Evolutionary conservation across 257 asterid genomes (phyloP).

Genomic region (Solanum etuberosum): DNA sequence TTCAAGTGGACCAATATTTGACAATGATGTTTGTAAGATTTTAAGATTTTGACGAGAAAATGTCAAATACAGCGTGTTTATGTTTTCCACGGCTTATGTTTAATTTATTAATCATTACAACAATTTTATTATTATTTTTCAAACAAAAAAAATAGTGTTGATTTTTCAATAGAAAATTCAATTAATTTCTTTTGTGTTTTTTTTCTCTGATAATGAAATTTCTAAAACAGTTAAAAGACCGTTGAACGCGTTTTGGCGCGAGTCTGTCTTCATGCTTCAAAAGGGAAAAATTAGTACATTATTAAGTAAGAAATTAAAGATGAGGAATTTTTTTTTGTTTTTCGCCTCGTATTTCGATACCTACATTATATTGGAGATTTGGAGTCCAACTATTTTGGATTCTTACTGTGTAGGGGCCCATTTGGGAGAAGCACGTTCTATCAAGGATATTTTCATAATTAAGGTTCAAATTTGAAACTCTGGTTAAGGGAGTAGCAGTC

Average conservation of each 20-base stretch:
- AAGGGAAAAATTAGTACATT: too few relatives aligned
- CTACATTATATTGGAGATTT: background rate
- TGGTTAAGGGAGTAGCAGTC: fast-evolving
- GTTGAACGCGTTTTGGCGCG: background rate
- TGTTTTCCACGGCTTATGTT: background rate
- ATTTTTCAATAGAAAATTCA: background rate
- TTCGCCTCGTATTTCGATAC: too few relatives aligned
- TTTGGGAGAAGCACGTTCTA: too few relatives aligned
- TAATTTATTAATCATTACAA: background rate
- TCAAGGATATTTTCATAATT: too few relatives aligned
- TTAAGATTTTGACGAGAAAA: background rate
- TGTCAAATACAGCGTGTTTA: background rate
- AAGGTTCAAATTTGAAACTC: fast-evolving
- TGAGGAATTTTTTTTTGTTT: background rate
- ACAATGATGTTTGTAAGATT: background rate
- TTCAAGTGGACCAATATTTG: background rate
- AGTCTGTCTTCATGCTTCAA: background rate
- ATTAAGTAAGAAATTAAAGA: background rate
- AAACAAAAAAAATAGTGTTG: background rate
- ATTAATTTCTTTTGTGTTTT: background rate
- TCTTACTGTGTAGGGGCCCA: fast-evolving
- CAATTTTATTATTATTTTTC: background rate
- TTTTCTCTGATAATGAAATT: background rate
- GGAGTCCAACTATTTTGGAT: too few relatives aligned
- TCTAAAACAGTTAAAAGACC: background rate